Percentiles rank a stretch among this genome's conserved stretches.
Conservation (phyloP, 2,329 filamentous ascomycete genomes). For the Fusarium musae region DNA sequence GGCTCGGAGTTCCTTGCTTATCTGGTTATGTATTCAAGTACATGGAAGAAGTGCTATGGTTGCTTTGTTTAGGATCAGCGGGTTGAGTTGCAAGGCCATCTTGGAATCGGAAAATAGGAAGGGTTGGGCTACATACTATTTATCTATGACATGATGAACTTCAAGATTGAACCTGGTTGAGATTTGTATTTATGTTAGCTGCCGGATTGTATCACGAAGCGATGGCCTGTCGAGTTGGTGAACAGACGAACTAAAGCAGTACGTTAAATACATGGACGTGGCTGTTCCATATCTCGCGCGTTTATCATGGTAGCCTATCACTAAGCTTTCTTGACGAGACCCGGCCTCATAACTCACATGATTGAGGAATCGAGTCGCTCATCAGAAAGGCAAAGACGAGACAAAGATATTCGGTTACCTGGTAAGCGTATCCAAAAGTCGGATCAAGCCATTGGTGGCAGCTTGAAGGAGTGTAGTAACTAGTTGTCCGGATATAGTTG, state of each 20-base stretch:
- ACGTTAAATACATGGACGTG: neutral
- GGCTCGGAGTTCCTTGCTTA: too few species aligned
- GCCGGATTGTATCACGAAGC: accelerated
- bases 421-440: too few species aligned
- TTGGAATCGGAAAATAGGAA: too few species aligned
- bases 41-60: too few species aligned
- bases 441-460: neutral
- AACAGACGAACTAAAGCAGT: too few species aligned
- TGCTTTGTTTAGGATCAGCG: too few species aligned
- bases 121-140: too few species aligned
- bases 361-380: too few species aligned
- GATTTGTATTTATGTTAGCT: neutral
- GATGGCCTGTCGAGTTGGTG: neutral
- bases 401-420: too few species aligned
- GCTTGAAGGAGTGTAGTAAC: neutral
- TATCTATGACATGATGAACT: neutral
- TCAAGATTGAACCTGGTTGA: accelerated
- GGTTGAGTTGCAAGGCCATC: too few species aligned
- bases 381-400: neutral
- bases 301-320: accelerated
- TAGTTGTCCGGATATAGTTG: too few species aligned
- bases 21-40: too few species aligned
- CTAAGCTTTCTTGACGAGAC: accelerated
- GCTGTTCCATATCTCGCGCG: neutral
- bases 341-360: accelerated